Evolutionary conservation across 768 basidiomycete species (phyloP), one percentile per base, ranked within the genome.

Genomic region (Tylopilus vinaceipallidus): DNA sequence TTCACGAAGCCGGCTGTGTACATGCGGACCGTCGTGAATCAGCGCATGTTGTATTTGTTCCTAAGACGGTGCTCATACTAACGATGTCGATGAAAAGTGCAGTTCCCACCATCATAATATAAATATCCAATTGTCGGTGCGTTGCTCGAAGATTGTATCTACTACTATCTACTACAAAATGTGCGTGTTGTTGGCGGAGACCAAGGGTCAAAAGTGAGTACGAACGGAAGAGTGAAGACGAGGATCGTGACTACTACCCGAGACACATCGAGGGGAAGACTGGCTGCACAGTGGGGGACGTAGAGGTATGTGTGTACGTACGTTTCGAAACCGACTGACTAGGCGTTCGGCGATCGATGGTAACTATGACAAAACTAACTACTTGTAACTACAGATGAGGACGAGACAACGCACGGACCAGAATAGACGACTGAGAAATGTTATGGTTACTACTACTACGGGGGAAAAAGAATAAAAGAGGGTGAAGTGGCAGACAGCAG

Each of bases 81-180:
- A n/a, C n/a, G n/a, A n/a, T n/a, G n/a, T n/a, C n/a, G n/a, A n/a
- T n/a, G n/a, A n/a, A n/a, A n/a, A n/a, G n/a, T n/a, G n/a, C n/a
- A n/a, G n/a, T n/a, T n/a, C n/a, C n/a, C n/a, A n/a, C n/a, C n/a
- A n/a, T n/a, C n/a, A n/a, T n/a, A n/a, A n/a, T n/a, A 29, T 29
- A 29, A 12, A 49, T 65, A 60, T 65, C 54, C 57, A 53, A 55
- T 27, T 48, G 45, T 51, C 32, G 19, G 54, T 63, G 55, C 55
- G 52, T 63, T 58, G 61, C 58, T 60, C 52, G 50, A 41, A 55
- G 12, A 44, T 23, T 66, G 60, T 70, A 70, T 69, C 69, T 68
- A 68, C 67, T 69, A 48, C 58, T 69, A 67, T 69, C 68, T 68
- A 68, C 68, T 68, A 70, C 62, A 62, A 56, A 53, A 33, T 64